phyloP scores from a whole-genome alignment of 2,329 filamentous ascomycete genomes.

The Trichoderma aggressivum region DNA sequence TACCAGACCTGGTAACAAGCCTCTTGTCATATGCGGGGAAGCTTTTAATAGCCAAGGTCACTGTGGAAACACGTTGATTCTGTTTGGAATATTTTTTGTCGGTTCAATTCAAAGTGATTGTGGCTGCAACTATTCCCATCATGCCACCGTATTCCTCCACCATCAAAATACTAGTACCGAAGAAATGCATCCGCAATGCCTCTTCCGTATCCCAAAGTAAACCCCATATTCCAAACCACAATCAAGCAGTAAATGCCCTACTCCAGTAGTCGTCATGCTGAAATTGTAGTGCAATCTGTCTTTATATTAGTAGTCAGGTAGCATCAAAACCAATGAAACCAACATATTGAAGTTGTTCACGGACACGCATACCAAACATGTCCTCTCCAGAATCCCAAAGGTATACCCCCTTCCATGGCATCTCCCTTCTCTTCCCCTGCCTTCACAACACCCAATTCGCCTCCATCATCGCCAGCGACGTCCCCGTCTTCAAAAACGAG shows the following conservation, averaged over 20 bases:
- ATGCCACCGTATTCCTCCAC: not conserved
- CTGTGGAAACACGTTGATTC: not conserved
- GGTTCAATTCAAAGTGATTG: not conserved
- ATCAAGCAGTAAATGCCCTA: not conserved
- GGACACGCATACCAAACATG: not conserved
- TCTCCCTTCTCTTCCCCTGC: not conserved
- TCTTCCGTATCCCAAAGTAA: not conserved
- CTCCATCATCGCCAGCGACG: constrained; percentile 37
- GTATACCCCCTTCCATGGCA: not conserved
- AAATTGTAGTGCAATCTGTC: not conserved
- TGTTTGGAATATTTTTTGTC: not conserved
- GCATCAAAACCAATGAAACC: not conserved
- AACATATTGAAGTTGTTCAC: not conserved
- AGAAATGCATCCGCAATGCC: not conserved
- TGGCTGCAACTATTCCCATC: not conserved
- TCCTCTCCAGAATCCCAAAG: too few relatives aligned
- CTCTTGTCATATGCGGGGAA: not conserved
- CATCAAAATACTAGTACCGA: not conserved
- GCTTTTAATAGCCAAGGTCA: not conserved
- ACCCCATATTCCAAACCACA: not conserved
- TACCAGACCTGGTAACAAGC: not conserved
- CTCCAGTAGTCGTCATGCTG: not conserved
- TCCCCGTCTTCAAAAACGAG: constrained; percentile 42
- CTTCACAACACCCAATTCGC: constrained; percentile 34
- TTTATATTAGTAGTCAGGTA: not conserved